Conservation (phyloP, 192 early-diverging fungal genomes). For the Rhizoclosmatium sp. region DNA sequence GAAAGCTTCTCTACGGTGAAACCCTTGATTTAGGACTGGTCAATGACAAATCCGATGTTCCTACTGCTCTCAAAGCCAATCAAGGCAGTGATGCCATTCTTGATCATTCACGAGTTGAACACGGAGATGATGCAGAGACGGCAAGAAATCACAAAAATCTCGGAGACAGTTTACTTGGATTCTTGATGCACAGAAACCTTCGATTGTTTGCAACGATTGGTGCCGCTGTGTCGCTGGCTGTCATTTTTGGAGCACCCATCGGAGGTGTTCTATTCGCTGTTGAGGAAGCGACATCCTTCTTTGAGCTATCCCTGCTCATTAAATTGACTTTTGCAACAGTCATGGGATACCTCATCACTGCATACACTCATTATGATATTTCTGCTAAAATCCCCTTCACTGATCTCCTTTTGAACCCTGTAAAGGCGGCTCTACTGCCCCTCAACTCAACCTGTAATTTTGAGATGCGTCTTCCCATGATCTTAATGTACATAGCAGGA, state of each 20-base stretch:
- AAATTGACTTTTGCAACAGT: slow-evolving; percentile 43
- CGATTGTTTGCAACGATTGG: slow-evolving; percentile 51
- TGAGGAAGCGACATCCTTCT: slow-evolving; percentile 51
- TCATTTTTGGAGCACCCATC: slow-evolving; percentile 46
- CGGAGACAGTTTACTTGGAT: slow-evolving; percentile 38
- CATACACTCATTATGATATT: not conserved
- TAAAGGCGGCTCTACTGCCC: slow-evolving; percentile 34
- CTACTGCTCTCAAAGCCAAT: not conserved
- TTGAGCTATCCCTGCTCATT: slow-evolving; percentile 43
- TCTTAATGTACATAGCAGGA: slow-evolving; percentile 34
- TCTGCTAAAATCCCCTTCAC: not conserved
- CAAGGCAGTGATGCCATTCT: slow-evolving; percentile 2
- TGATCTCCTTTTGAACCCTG: slow-evolving; percentile 4
- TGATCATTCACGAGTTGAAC: not conserved
- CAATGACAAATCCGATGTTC: slow-evolving; percentile 25
- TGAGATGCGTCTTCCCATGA: slow-evolving; percentile 27
- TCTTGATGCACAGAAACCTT: slow-evolving; percentile 37
- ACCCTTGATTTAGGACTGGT: slow-evolving; percentile 15
- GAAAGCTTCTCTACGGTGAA: slow-evolving; percentile 34
- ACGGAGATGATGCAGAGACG: slow-evolving; percentile 10
- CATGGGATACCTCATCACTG: slow-evolving; percentile 42
- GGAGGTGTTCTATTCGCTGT: slow-evolving; percentile 52
- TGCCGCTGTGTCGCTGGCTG: slow-evolving; percentile 45
- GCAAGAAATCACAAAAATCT: not conserved
- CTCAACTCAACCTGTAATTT: slow-evolving; percentile 29